Evolutionary conservation across 768 basidiomycete genomes (phyloP).

Genomic region (Galerina sulciceps): DNA sequence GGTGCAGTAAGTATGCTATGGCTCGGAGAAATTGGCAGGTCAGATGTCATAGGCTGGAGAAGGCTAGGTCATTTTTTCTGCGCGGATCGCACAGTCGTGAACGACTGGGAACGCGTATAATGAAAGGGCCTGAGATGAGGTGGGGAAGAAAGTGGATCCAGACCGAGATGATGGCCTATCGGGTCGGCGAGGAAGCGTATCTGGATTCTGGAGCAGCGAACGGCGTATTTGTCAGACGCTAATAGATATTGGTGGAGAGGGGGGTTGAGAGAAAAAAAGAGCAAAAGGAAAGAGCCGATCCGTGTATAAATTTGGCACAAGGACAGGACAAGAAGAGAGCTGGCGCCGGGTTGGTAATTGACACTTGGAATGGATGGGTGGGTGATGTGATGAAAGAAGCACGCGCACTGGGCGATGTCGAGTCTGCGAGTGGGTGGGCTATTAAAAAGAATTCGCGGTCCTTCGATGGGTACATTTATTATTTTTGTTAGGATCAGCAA

Average conservation of each 20-base stretch:
- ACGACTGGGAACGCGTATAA: no score
- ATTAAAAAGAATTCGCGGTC: no score
- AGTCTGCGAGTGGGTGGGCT: background rate
- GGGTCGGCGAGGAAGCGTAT: no score
- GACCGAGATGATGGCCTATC: no score
- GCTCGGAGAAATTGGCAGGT: no score
- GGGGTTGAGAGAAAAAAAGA: background rate
- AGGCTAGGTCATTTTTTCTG: no score
- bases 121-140: no score
- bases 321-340: background rate
- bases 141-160: no score
- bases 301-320: background rate
- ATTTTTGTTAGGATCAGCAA: background rate
- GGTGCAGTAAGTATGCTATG: no score
- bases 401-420: background rate
- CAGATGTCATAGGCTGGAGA: no score
- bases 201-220: background rate
- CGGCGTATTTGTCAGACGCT: slow-evolving; percentile 10
- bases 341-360: slow-evolving; percentile 7
- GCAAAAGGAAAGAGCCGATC: background rate
- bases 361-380: slow-evolving; percentile 3
- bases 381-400: background rate
- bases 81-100: no score
- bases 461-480: no score
- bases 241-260: background rate